Evolutionary conservation across 2,329 filamentous ascomycete genomes (phyloP).

Genomic region (Chaetothyriales sp.): DNA sequence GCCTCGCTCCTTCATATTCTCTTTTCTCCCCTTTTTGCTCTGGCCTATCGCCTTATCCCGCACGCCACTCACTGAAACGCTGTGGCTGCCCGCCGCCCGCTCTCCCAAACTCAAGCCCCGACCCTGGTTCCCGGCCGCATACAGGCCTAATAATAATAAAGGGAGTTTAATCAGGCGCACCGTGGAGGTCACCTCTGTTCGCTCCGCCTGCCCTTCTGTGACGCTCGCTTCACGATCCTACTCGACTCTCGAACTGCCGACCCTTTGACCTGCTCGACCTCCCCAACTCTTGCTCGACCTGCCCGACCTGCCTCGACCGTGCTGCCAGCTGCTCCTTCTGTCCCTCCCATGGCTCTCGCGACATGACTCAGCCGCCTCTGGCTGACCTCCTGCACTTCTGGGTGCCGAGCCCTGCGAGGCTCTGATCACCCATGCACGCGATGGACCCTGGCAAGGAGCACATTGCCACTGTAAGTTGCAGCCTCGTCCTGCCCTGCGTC

Average conservation of each 20-base stretch:
- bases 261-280: no score
- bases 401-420: not conserved
- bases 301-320: not conserved
- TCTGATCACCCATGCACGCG: conserved; percentile 16
- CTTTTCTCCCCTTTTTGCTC: conserved; percentile 3
- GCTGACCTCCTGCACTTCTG: not conserved
- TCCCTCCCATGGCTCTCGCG: not conserved
- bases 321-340: not conserved
- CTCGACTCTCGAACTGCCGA: not conserved
- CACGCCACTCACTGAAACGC: not conserved
- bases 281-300: no score
- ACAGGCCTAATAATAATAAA: not conserved
- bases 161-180: not conserved
- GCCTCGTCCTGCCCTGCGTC: not conserved
- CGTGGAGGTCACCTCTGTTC: not conserved
- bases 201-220: not conserved
- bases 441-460: conserved; percentile 15
- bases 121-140: not conserved
- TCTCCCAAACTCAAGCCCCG: not conserved
- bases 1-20: conserved; percentile 10
- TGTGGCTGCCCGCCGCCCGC: not conserved
- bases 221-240: not conserved
- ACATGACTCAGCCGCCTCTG: not conserved
- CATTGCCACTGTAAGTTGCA: conserved; percentile 11
- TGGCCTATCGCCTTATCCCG: not conserved